Base-by-base conservation (phyloP, 2,329 filamentous ascomycete species). In the Exophiala oligosperma region DNA sequence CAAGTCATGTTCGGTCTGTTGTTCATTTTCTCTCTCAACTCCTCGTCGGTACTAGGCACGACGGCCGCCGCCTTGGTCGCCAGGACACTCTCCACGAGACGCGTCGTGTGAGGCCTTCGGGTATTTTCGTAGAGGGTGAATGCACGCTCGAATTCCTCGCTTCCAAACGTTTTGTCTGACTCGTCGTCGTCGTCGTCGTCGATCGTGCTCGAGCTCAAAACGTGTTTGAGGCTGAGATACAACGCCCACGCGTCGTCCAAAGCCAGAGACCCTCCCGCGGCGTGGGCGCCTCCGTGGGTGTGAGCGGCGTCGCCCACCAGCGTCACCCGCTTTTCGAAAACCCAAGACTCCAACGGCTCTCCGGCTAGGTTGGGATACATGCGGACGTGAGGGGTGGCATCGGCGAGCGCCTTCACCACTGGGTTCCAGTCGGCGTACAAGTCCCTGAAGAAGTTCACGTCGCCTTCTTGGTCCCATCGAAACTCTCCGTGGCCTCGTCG, bases 311-410 rank as follows among this genome's bases (percentile, higher is more conserved):
- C 68, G 2, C 70, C 69, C 3, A 70, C 61, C 0, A 71, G 50
- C 1, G 68, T 70, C 6, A 63, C 69, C 3, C 68, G 62, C 1
- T 65, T 67, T 3, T 68, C 70, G 14, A 80, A 69, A 0, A 76
- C 69, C 77, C 77, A 80, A 0, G 71, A 74, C 2, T 73, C 67
- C 1, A 80, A 68, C 5, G 70, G 68, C 3, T 73, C 66, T 0
- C 73, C 77, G 0, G 76, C 73, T 5, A 72, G 71, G 59, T 80
- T 80, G 3, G 78, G 76, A 49, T 76, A 79, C 0, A 77, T 56
- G 14, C 70, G 70, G 1, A 73, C 73, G 49, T 73, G 69, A 0
- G 77, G 78, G 3, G 73, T 73, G 2, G 72, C 71, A 5, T 77
- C 71, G 2, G 77, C 69, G 7, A 81, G 69, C 2, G 72, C 71